A percentile compares a stretch with the other conserved stretches of the same genome.
Evolutionary conservation across 768 basidiomycete genomes (phyloP).

Genomic region (Panus rudis): DNA sequence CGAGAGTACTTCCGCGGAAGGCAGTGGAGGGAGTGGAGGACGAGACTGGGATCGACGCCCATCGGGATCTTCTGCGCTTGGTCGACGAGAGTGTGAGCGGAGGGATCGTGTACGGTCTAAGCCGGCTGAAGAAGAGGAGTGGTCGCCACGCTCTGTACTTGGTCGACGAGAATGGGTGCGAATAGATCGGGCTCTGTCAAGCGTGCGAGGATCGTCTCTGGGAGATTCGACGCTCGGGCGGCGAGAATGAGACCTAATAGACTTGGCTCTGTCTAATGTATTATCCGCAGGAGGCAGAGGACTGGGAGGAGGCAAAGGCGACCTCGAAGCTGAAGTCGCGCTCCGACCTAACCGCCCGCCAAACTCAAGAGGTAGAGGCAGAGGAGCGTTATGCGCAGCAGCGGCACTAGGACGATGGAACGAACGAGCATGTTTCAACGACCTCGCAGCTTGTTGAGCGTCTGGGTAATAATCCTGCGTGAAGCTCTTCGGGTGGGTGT

Average conservation of each 20-base stretch:
- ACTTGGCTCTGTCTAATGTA: slow-evolving; percentile 6
- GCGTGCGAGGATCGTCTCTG: too few relatives aligned
- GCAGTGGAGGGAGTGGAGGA: slow-evolving; percentile 33
- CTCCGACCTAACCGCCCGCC: slow-evolving; percentile 8
- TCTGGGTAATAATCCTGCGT: too few relatives aligned
- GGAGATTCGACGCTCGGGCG: slow-evolving; percentile 19
- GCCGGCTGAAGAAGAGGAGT: slow-evolving; percentile 5
- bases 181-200: slow-evolving; percentile 9
- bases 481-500: too few relatives aligned
- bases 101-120: slow-evolving; percentile 8
- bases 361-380: slow-evolving; percentile 10
- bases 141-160: slow-evolving; percentile 17
- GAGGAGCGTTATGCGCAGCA: slow-evolving; percentile 23
- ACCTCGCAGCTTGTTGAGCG: too few relatives aligned
- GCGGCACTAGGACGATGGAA: slow-evolving; percentile 46
- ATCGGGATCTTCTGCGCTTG: slow-evolving; percentile 20
- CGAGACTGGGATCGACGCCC: slow-evolving; percentile 18
- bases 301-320: too few relatives aligned
- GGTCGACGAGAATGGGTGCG: slow-evolving; percentile 15
- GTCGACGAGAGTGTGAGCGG: slow-evolving; percentile 12
- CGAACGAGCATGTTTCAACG: too few relatives aligned
- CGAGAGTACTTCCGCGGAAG: slow-evolving; percentile 23
- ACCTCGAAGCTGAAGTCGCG: slow-evolving; percentile 26
- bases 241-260: slow-evolving; percentile 11
- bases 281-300: too few relatives aligned